Evolutionary conservation across 225 moss, liverwort and hornwort genomes (phyloP).

Genomic region (Polytrichum commune): DNA sequence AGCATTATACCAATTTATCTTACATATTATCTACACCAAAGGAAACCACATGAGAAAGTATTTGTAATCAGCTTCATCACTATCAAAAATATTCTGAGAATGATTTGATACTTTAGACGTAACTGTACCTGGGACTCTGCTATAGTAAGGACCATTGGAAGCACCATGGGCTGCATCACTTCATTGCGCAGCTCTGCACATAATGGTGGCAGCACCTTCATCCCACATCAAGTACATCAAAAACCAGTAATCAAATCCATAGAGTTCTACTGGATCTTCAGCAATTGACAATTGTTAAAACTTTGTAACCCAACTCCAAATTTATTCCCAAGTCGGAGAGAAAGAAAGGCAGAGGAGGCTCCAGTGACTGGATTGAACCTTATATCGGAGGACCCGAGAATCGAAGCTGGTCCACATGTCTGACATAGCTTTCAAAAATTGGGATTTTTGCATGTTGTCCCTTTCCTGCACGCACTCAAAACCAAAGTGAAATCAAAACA

Average conservation of each 20-base stretch:
- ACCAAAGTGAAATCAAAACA: too few species aligned
- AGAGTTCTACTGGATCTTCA: neutral
- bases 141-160: slow-evolving; percentile 93
- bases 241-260: neutral
- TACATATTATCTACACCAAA: too few species aligned
- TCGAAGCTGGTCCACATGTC: slow-evolving; percentile 97
- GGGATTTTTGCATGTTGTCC: slow-evolving; percentile 90
- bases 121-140: slow-evolving; percentile 82
- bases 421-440: slow-evolving; percentile 86
- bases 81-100: too few species aligned
- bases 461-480: slow-evolving; percentile 57
- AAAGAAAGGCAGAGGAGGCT: neutral
- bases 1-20: too few species aligned
- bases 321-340: neutral
- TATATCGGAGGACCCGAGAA: slow-evolving; percentile 84
- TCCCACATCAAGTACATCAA: slow-evolving; percentile 1
- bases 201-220: slow-evolving; percentile 90
- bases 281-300: too few species aligned
- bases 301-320: neutral
- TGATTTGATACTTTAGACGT: too few species aligned
- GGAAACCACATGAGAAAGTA: too few species aligned
- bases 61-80: too few species aligned
- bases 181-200: slow-evolving; percentile 98
- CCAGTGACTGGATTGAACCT: slow-evolving; percentile 37
- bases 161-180: slow-evolving; percentile 95